phyloP scores from a whole-genome alignment of 768 basidiomycete genomes.

The Psilocybe sp. region DNA sequence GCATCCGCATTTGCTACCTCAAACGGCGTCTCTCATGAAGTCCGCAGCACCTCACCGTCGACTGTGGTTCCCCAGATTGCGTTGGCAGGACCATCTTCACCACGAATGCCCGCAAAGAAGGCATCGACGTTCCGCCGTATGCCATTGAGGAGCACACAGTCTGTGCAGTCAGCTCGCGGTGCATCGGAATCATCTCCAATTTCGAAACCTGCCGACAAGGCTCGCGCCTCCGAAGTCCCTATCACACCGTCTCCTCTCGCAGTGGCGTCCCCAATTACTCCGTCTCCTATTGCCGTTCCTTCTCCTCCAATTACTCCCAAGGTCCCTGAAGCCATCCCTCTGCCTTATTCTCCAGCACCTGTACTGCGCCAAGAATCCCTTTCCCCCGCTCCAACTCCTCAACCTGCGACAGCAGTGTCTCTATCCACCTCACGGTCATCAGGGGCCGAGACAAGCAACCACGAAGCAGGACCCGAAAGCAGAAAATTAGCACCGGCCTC shows the following conservation, averaged over 20 bases:
- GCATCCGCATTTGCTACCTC: neutral
- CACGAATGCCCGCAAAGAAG: conserved; percentile 18
- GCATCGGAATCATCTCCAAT: conserved; percentile 22
- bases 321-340: too few relatives aligned
- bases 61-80: too few relatives aligned
- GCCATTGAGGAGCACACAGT: conserved; percentile 21
- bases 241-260: neutral
- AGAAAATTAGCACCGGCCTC: conserved; percentile 6
- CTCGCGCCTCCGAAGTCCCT: neutral
- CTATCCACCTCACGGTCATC: neutral
- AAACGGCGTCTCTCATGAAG: too few relatives aligned
- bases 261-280: neutral
- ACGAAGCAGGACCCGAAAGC: conserved; percentile 4
- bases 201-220: conserved; percentile 1
- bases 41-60: too few relatives aligned
- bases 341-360: too few relatives aligned
- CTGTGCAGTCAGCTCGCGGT: conserved; percentile 18
- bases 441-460: neutral
- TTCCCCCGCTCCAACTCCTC: too few relatives aligned
- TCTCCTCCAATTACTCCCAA: too few relatives aligned
- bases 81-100: too few relatives aligned
- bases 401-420: neutral
- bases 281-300: neutral
- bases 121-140: conserved; percentile 54
- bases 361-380: too few relatives aligned